Base-by-base conservation (phyloP, 163 green algal genomes). In the Prototheca wickerhamii region DNA sequence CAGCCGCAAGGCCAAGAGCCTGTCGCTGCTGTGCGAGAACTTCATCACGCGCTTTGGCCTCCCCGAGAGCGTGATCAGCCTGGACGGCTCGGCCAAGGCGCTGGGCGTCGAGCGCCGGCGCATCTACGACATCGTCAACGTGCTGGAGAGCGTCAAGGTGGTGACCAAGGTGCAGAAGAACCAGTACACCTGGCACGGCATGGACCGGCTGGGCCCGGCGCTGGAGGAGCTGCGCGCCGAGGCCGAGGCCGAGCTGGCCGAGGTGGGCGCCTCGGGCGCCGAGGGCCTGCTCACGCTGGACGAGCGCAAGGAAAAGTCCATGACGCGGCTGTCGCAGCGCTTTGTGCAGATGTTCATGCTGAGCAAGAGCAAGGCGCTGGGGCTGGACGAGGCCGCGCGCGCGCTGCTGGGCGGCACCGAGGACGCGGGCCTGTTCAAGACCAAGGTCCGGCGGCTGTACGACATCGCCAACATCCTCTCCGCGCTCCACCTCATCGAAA, bases 71-170 rank as follows among this genome's bases (percentile, higher is more conserved):
- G 58, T 64, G n/a, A 55, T 64, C 37, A 56, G 28, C 60, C 60
- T 74, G 20, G 64, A 74, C 51, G 32, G 2, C 32, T 51, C 60
- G 29, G 67, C 59, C 7, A 42, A n/a, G 25, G 12, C n/a, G 12
- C 53, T 71, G 29, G 82, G 95, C 82, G 91, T 98, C 3, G 86
- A 96, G 67, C 97, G 96, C 74, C 84, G 91, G 18, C 80, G 91
- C 17, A 96, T 98, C 60, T 98, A 98, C 58, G 91, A 98, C 82
- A 97, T 98, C 63, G 96, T 91, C 12, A 98, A 98, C 61, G 91
- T 98, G 56, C 73, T 98, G 37, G 91, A 98, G 70, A 88, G 89
- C 42, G 91, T 97, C 32, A 86, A 84, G 0, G 73, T 96, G 29
- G 91, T 98, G 17, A 78, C 91, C 73, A 97, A 97, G 79, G 89